These are phyloP conservation scores for Periconia digitata DNA, from an alignment of 2,329 filamentous ascomycete genomes.

Conservation along the genomic window DNA sequence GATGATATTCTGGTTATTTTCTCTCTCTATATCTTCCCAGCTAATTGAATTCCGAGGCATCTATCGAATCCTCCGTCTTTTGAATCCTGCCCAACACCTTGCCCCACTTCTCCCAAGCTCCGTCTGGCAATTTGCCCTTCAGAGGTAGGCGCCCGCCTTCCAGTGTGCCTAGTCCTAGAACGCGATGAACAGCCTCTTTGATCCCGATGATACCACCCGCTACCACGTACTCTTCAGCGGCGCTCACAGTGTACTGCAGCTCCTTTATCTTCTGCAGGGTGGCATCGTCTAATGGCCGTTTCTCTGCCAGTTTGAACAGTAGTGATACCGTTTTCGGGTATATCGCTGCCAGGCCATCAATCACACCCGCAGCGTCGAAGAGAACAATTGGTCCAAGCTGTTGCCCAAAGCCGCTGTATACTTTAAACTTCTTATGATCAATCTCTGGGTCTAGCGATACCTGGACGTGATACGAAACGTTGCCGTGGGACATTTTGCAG, in stretches of 20 bases:
- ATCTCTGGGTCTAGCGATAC: slow-evolving; percentile 62
- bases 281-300: slow-evolving; percentile 36
- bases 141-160: slow-evolving; percentile 64
- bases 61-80: slow-evolving; percentile 32
- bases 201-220: slow-evolving; percentile 64
- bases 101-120: slow-evolving; percentile 56
- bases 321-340: slow-evolving; percentile 64
- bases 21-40: not conserved
- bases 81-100: slow-evolving; percentile 34
- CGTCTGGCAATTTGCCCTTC: slow-evolving; percentile 59
- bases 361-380: slow-evolving; percentile 65
- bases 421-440: slow-evolving; percentile 60
- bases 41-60: slow-evolving; percentile 22
- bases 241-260: slow-evolving; percentile 63
- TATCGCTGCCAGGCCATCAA: slow-evolving; percentile 66
- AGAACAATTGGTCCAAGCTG: slow-evolving; percentile 64
- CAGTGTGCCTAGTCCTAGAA: slow-evolving; percentile 61
- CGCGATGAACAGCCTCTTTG: slow-evolving; percentile 62
- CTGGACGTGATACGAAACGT: slow-evolving; percentile 65
- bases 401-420: slow-evolving; percentile 67
- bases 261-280: slow-evolving; percentile 53
- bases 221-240: slow-evolving; percentile 63
- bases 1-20: not conserved
- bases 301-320: slow-evolving; percentile 56
- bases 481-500: slow-evolving; percentile 69